Evolutionary conservation across 2,329 filamentous ascomycete species (phyloP).

Genomic region (Tothia fuscella): DNA sequence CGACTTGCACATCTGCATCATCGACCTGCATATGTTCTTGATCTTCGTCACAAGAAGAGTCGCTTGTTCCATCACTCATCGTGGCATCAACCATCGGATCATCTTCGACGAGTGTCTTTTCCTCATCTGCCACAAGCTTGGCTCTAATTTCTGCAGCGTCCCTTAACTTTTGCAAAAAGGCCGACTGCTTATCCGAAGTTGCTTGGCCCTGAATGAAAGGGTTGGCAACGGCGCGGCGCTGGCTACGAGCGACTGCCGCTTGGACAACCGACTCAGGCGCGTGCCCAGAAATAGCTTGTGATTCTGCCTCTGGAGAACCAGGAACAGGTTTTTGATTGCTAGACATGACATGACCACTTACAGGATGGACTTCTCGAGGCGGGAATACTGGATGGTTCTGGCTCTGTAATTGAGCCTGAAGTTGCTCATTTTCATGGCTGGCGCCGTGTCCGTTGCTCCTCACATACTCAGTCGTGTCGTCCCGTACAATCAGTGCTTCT

Average conservation of each 20-base stretch:
- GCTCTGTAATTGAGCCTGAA: no score
- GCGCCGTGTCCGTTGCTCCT: no score
- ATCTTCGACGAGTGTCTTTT: constrained; percentile 4
- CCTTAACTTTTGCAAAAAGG: no score
- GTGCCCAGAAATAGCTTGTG: not conserved
- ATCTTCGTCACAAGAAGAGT: not conserved
- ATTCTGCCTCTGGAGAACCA: not conserved
- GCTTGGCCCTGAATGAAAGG: no score
- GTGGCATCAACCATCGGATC: not conserved
- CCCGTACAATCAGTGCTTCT: no score
- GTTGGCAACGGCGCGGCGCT: no score
- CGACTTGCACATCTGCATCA: no score
- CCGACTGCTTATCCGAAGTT: no score
- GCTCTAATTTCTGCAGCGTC: no score
- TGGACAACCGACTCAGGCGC: not conserved
- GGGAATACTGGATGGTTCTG: no score
- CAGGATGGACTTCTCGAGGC: not conserved
- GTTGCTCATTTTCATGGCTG: no score
- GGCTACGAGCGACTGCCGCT: constrained; percentile 1
- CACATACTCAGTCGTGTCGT: no score
- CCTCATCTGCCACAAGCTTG: constrained; percentile 1
- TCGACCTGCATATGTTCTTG: constrained; percentile 1
- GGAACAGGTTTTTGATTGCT: constrained; percentile 2
- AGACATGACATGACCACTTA: not conserved
- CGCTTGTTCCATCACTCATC: not conserved